Conservation (phyloP, 2,329 filamentous ascomycete species). For the Fusarium irregulare region DNA sequence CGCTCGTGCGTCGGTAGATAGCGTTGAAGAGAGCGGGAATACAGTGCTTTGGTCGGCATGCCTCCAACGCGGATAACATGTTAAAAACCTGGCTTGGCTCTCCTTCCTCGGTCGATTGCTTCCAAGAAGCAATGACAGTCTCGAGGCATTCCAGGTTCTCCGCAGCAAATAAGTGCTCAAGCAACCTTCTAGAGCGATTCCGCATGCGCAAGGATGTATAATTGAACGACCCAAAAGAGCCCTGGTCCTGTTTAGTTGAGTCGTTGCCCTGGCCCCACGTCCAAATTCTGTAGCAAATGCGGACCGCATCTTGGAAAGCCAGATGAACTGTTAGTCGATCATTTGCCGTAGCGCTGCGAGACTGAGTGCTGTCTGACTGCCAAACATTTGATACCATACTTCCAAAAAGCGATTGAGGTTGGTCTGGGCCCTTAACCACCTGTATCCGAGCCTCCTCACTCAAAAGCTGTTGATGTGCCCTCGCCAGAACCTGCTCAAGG, state of each 20-base stretch:
- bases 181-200: conserved; percentile 84
- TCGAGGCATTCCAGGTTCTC: conserved; percentile 95
- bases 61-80: conserved; percentile 89
- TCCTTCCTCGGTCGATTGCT: conserved; percentile 59
- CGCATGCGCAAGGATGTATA: conserved; percentile 93
- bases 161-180: conserved; percentile 92
- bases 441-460: conserved; percentile 78
- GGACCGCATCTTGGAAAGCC: conserved; percentile 96
- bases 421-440: conserved; percentile 80
- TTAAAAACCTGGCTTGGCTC: conserved; percentile 78
- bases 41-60: conserved; percentile 88
- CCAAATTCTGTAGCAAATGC: conserved; percentile 94
- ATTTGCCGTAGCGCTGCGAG: conserved; percentile 88
- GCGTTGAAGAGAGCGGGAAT: conserved; percentile 96
- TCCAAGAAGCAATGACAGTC: conserved; percentile 89
- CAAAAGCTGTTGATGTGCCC: conserved; percentile 84
- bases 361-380: conserved; percentile 78
- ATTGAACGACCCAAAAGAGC: conserved; percentile 82
- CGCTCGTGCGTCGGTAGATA: conserved; percentile 94
- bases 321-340: conserved; percentile 91
- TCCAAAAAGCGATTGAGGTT: conserved; percentile 88
- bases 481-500: conserved; percentile 88
- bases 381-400: conserved; percentile 96
- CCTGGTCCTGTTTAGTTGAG: conserved; percentile 68
- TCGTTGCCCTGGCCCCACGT: conserved; percentile 82